These are phyloP conservation scores for Chaetomium sp. DNA, from an alignment of 2,329 filamentous ascomycete genomes.

Conservation along the genomic window DNA sequence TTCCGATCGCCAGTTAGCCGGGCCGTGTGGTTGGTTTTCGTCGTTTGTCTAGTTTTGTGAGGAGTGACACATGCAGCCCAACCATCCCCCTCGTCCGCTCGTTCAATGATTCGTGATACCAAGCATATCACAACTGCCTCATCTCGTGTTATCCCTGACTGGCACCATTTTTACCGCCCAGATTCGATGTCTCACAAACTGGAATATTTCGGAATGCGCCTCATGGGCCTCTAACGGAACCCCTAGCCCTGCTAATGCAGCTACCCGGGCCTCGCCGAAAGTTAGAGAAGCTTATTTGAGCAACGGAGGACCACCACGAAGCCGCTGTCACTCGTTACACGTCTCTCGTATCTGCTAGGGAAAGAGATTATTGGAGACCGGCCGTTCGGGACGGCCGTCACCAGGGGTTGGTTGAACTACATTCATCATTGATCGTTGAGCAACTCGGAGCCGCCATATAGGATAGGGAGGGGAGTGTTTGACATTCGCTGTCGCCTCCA, in stretches of 20 bases:
- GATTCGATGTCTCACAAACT: slow-evolving; percentile 11
- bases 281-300: slow-evolving; percentile 19
- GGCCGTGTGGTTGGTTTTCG: slow-evolving; percentile 14
- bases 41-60: slow-evolving; percentile 5
- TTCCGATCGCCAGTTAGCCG: slow-evolving; percentile 17
- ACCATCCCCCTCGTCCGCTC: not conserved
- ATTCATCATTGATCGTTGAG: not conserved
- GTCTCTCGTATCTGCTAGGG: slow-evolving; percentile 28
- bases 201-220: slow-evolving; percentile 1
- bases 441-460: not conserved
- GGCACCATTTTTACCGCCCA: not conserved
- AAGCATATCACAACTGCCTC: slow-evolving; percentile 10
- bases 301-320: slow-evolving; percentile 13
- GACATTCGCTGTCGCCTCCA: not conserved
- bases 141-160: slow-evolving; percentile 5
- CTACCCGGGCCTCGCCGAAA: slow-evolving; percentile 24
- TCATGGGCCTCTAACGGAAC: slow-evolving; percentile 3
- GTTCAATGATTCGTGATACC: slow-evolving; percentile 1
- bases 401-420: not conserved
- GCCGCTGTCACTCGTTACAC: slow-evolving; percentile 32
- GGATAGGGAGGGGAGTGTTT: not conserved
- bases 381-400: slow-evolving; percentile 1
- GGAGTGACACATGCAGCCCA: not conserved
- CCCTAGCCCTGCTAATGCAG: slow-evolving; percentile 30
- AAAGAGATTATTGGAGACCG: not conserved